Conservation (phyloP, 23 red algal genomes). For the Agarophyton chilense region DNA sequence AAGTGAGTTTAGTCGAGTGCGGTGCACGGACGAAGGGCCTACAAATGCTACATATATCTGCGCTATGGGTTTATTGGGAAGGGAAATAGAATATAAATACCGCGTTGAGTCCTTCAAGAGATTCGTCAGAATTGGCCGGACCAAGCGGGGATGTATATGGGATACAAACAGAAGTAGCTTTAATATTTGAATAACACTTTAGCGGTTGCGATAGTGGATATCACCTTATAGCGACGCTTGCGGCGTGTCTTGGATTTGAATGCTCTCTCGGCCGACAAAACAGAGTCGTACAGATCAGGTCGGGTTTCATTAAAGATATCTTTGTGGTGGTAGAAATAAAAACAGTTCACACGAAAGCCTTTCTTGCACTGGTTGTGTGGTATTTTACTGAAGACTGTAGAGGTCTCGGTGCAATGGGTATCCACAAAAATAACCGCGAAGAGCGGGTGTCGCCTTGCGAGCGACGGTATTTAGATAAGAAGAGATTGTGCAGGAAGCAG, state of each 20-base stretch:
- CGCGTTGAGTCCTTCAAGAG: neutral
- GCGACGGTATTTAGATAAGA: no score
- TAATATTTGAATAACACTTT: neutral
- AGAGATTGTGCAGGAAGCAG: no score
- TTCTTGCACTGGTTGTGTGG: neutral
- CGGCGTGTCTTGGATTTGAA: neutral
- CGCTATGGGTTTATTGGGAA: neutral
- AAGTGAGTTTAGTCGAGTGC: no score
- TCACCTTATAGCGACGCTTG: neutral
- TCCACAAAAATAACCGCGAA: no score
- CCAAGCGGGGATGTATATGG: neutral
- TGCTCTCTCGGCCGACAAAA: neutral
- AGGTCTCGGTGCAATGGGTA: no score
- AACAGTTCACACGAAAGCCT: constrained; percentile 35
- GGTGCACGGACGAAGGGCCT: no score
- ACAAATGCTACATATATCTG: neutral
- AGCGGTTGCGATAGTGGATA: neutral
- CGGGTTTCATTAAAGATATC: neutral
- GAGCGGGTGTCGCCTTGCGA: no score
- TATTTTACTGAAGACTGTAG: no score
- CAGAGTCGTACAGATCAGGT: constrained; percentile 3
- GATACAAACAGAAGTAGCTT: neutral
- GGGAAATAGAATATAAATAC: neutral
- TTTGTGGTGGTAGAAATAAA: neutral
- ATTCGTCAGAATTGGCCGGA: constrained; percentile 12